Evolutionary conservation across 2,329 filamentous ascomycete genomes (phyloP).

Genomic region (Fusarium anguioides): DNA sequence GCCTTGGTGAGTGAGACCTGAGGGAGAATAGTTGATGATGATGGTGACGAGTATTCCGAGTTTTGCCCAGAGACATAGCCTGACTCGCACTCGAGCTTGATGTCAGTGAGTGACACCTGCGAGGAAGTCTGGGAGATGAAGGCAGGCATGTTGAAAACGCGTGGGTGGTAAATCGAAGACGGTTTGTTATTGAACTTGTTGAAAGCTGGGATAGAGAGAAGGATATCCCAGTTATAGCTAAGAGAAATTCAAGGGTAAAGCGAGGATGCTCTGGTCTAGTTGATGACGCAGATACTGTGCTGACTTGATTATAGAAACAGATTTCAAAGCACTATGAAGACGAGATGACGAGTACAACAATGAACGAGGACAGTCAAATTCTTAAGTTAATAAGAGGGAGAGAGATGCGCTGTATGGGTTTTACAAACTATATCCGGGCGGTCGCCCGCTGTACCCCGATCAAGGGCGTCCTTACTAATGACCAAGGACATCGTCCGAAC

Average conservation of each 20-base stretch:
- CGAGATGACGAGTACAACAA: conserved; percentile 37
- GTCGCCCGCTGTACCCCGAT: conserved; percentile 42
- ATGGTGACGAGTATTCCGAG: conserved; percentile 54
- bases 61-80: conserved; percentile 77
- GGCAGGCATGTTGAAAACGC: conserved; percentile 51
- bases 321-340: conserved; percentile 35
- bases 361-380: conserved; percentile 42
- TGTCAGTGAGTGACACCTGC: conserved; percentile 53
- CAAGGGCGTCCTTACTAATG: conserved; percentile 45
- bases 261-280: conserved; percentile 18
- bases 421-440: conserved; percentile 46
- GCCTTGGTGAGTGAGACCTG: conserved; percentile 86
- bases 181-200: conserved; percentile 39
- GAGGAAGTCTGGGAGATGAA: conserved; percentile 54
- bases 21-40: conserved; percentile 63
- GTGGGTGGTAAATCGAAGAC: conserved; percentile 14
- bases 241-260: conserved; percentile 12
- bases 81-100: conserved; percentile 73
- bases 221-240: conserved; percentile 39
- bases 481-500: conserved; percentile 35
- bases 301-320: conserved; percentile 36
- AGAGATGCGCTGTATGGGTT: conserved; percentile 35
- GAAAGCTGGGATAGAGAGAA: conserved; percentile 25
- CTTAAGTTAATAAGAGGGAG: conserved; percentile 41
- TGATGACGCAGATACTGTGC: conserved; percentile 43